Base-by-base conservation (phyloP, 2,329 filamentous ascomycete genomes). In the Xylaria polymorpha region DNA sequence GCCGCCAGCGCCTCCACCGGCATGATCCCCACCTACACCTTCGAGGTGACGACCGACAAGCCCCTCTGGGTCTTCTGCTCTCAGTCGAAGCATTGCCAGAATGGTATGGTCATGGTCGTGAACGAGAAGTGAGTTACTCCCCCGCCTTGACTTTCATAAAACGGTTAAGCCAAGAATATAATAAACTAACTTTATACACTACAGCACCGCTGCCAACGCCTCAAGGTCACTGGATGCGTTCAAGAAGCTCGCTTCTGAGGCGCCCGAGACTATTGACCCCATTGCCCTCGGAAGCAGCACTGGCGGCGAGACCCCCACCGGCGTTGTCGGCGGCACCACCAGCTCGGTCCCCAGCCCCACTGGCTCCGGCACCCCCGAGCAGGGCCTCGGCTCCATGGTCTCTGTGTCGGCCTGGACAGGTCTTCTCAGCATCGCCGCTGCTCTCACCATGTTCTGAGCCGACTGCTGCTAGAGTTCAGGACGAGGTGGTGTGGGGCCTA, bases 1-100 rank as follows among this genome's bases (percentile, higher is more conserved):
- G 84, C 84, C 3, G 86, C 88, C 67, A 83, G 83, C 71, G 77
- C 80, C 25, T 75, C 80, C 69, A 83, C 79, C 74, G 84, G 83
- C 74, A 81, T 83, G 78, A 85, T 89, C 69, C 88, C 91, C 35
- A 90, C 90, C 63, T 96, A 90, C 81, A 93, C 90, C 67, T 83
- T 95, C 76, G 85, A 85, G 79, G 83, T 96, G 79, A 90, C 90
- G 76, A 85, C 89, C 79, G 87, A 85, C 53, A 90, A 86, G 64
- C 92, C 93, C 37, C 84, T 94, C 72, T 96, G 93, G 92, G 82
- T 92, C 72, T 95, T 91, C 85, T 95, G 92, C 82, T 89, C 88
- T 37, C 90, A 94, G 80, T 89, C 79, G 55, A 87, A 85, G 76
- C 93, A 96, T 82, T 96, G 92, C 81, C 87, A 94, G 80, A 82